These are phyloP conservation scores for Sporothrix inflata DNA, from an alignment of 2,329 filamentous ascomycete species.

Conservation along the genomic window DNA sequence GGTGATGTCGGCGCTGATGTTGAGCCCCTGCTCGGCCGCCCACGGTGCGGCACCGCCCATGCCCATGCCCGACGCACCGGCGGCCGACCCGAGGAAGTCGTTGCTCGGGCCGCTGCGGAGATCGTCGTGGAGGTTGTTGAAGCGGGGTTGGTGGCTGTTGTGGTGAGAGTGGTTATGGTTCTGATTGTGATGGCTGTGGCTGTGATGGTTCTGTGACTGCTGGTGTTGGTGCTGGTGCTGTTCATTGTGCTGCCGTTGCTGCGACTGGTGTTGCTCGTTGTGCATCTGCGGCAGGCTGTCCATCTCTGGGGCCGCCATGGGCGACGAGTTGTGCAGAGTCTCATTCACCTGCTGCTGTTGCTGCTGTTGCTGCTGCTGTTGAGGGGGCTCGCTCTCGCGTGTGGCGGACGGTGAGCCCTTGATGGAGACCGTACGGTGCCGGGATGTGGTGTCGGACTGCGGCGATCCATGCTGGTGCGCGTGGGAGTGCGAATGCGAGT, in stretches of 20 bases:
- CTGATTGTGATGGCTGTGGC: neutral
- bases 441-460: constrained; percentile 17
- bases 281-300: neutral
- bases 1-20: constrained; percentile 31
- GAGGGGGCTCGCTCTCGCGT: neutral
- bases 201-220: neutral
- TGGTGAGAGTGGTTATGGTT: neutral
- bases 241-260: neutral
- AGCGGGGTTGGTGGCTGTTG: constrained; percentile 5
- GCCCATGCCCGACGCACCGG: constrained; percentile 8
- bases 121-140: constrained; percentile 21
- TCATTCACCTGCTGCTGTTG: neutral
- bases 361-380: constrained; percentile 16
- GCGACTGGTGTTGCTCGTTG: neutral
- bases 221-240: neutral
- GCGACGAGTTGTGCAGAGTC: neutral
- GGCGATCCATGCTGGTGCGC: constrained; percentile 14
- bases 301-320: neutral
- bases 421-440: neutral
- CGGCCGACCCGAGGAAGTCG: neutral
- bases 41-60: constrained; percentile 18
- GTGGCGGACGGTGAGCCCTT: constrained; percentile 13
- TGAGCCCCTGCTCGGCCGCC: constrained; percentile 25
- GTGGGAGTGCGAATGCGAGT: neutral
- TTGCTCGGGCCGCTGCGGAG: neutral